Evolutionary conservation across 2,329 filamentous ascomycete genomes (phyloP), one percentile per base, ranked within the genome.

Genomic region (Claviceps paspali): DNA sequence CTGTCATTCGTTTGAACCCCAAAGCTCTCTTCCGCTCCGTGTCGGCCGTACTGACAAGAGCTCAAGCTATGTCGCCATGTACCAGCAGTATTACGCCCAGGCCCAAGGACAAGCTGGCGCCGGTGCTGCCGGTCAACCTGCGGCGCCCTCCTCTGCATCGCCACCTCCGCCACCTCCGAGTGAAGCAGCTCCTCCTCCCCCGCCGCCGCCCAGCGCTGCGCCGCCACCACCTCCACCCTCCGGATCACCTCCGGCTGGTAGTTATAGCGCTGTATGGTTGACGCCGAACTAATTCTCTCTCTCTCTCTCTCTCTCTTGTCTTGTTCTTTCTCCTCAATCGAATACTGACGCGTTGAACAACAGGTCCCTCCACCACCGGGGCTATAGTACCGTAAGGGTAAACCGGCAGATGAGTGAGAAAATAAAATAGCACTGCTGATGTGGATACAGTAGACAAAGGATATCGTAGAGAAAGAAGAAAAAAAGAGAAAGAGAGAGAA

Each of bases 81-180:
- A 85, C 48, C 76, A 83, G 52, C 77, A 83, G 49, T 81, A 81
- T 48, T 73, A 73, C 46, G 70, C 70, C 14, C 64, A 59, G 35
- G 50, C 47, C 11, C 55, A 58, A 31, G 63, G 63, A 11, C 70
- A 73, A 48, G 57, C 66, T 42, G 54, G 46, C 26, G 47, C 46
- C 7, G 29, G 33, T 22, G 52, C 50, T 38, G 60, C 67, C 27
- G 66, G 65, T 28, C 60, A 63, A 33, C 59, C 68, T 24, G 53
- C 57, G 40, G 60, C 65, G 23, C 57, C 61, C 22, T 60, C 67
- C 28, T 53, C 59, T 42, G 60, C 67, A 39, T 66, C 73, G 44
- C 69, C 75, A 12, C 72, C 75, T 29, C 73, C 76, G 9, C 73
- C 73, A 38, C 73, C 73, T 38, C 65, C 67, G 21, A 63, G 55